Conservation (phyloP, 1,139 yeast genomes). For the Kodamaea anthophila region DNA sequence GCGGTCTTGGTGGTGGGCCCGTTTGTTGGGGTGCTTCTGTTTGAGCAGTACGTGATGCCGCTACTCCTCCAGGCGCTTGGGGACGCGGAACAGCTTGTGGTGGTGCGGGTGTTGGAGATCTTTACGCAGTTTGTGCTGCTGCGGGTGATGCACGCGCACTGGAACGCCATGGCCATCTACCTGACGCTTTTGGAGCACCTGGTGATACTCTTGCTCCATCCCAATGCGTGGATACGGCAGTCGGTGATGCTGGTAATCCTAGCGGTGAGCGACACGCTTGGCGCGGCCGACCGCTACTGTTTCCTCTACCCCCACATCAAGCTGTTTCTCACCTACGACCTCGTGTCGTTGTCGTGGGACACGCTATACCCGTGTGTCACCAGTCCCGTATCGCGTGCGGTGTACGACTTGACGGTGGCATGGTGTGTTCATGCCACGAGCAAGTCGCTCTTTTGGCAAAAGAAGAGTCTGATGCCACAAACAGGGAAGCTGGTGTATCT, state of each 20-base stretch:
- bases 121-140: constrained; percentile 38
- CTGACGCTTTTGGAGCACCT: constrained; percentile 30
- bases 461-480: constrained; percentile 15
- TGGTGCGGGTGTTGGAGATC: constrained; percentile 65
- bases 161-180: constrained; percentile 37
- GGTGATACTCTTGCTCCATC: constrained; percentile 54
- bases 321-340: constrained; percentile 71
- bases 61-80: constrained; percentile 72
- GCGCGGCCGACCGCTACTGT: constrained; percentile 77
- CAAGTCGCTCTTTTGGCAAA: constrained; percentile 76
- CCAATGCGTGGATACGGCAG: constrained; percentile 82
- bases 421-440: constrained; percentile 67
- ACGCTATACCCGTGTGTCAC: constrained; percentile 59
- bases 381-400: constrained; percentile 59
- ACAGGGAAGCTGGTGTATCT: constrained; percentile 37
- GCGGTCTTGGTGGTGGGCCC: constrained; percentile 77
- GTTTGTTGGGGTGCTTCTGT: constrained; percentile 70
- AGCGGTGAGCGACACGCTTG: constrained; percentile 54
- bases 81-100: constrained; percentile 81
- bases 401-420: constrained; percentile 56
- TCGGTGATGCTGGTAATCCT: constrained; percentile 57
- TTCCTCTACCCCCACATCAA: constrained; percentile 76
- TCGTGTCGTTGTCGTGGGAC: constrained; percentile 60
- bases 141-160: constrained; percentile 36
- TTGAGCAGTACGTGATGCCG: constrained; percentile 87